phyloP scores from a whole-genome alignment of 768 basidiomycete species.

The Lentinula boryana region DNA sequence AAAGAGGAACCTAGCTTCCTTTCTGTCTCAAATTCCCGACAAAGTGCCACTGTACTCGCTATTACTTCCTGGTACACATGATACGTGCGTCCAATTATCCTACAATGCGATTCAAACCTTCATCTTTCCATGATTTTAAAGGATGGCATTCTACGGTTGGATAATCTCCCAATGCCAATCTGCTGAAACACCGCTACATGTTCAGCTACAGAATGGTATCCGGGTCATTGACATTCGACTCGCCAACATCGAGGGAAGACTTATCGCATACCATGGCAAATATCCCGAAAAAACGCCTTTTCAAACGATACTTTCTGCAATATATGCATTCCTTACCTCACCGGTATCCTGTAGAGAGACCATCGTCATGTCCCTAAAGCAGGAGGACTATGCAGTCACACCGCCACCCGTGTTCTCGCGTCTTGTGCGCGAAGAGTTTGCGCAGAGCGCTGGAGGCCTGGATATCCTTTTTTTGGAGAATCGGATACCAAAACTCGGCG shows the following conservation, averaged over 20 bases:
- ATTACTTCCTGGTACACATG: slow-evolving; percentile 72
- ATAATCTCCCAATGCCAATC: slow-evolving; percentile 86
- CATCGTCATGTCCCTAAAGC: slow-evolving; percentile 83
- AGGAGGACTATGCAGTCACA: slow-evolving; percentile 61
- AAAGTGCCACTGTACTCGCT: slow-evolving; percentile 62
- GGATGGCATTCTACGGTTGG: slow-evolving; percentile 83
- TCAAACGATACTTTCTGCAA: slow-evolving; percentile 49
- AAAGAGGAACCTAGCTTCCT: slow-evolving; percentile 53
- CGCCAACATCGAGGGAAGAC: slow-evolving; percentile 51
- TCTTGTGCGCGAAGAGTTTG: slow-evolving; percentile 62
- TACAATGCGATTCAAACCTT: background rate
- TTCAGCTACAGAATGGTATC: slow-evolving; percentile 73
- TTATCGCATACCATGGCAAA: slow-evolving; percentile 76
- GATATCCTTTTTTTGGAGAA: slow-evolving; percentile 83
- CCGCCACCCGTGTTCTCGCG: slow-evolving; percentile 50
- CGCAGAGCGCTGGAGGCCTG: slow-evolving; percentile 42
- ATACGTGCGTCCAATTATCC: slow-evolving; percentile 42
- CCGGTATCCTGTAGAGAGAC: slow-evolving; percentile 60
- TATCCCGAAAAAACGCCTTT: slow-evolving; percentile 70
- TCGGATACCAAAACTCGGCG: slow-evolving; percentile 71
- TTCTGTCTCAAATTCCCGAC: slow-evolving; percentile 60
- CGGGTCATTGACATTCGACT: slow-evolving; percentile 81
- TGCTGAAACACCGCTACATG: slow-evolving; percentile 47
- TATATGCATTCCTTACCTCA: slow-evolving; percentile 61
- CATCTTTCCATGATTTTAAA: slow-evolving; percentile 21